phyloP scores from a whole-genome alignment of 441 rosid genomes.

The Isatis lusitanica region DNA sequence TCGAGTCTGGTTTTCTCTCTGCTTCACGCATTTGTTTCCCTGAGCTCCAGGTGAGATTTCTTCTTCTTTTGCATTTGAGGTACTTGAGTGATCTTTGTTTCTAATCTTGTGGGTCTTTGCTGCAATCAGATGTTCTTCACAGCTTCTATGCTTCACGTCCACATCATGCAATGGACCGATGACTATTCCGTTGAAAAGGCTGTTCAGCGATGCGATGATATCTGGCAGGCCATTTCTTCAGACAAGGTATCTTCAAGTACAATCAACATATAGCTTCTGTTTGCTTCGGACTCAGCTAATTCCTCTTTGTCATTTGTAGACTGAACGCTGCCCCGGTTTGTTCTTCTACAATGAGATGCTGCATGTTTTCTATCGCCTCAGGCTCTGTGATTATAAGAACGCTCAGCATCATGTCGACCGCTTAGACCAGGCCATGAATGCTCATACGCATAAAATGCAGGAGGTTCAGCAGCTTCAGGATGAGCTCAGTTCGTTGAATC shows the following conservation, averaged over 20 bases:
- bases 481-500: slow-evolving; percentile 69
- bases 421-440: slow-evolving; percentile 88
- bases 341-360: slow-evolving; percentile 90
- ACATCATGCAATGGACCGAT: slow-evolving; percentile 88
- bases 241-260: slow-evolving; percentile 55
- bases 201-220: slow-evolving; percentile 63
- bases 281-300: slow-evolving; percentile 3
- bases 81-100: neutral
- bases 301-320: slow-evolving; percentile 42
- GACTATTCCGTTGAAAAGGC: slow-evolving; percentile 67
- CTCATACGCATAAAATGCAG: slow-evolving; percentile 55
- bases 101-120: neutral
- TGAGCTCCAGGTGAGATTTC: slow-evolving; percentile 65
- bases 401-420: slow-evolving; percentile 79
- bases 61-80: neutral
- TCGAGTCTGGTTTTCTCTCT: slow-evolving; percentile 61
- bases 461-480: slow-evolving; percentile 51
- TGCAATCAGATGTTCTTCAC: slow-evolving; percentile 80
- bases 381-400: slow-evolving; percentile 84
- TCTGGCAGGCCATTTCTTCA: slow-evolving; percentile 71
- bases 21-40: slow-evolving; percentile 68
- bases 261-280: neutral
- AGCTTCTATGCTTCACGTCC: slow-evolving; percentile 82
- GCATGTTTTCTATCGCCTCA: slow-evolving; percentile 83
- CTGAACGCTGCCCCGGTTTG: slow-evolving; percentile 68